A percentile compares a stretch with the other conserved stretches of the same genome.
phyloP scores from a whole-genome alignment of 257 asterid species.

The Nicotiana knightiana region DNA sequence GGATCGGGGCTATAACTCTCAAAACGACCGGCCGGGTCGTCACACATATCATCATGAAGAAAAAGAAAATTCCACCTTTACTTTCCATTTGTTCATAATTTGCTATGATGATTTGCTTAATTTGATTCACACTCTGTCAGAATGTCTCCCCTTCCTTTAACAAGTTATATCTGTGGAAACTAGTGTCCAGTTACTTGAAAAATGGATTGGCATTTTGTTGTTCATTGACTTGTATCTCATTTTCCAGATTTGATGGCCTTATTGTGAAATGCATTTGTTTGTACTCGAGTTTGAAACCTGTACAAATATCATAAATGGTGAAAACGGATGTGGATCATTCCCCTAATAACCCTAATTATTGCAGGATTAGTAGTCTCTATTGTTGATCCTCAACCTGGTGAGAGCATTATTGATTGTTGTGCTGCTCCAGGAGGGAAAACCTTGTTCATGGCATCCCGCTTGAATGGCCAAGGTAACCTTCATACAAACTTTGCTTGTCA shows the following conservation, averaged over 20 bases:
- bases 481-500: background rate
- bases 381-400: conserved; percentile 88
- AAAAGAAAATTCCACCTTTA: background rate
- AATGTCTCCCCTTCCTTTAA: background rate
- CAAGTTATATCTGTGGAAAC: background rate
- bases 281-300: background rate
- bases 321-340: background rate
- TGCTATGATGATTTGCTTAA: background rate
- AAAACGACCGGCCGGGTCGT: too few species aligned
- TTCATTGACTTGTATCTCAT: background rate
- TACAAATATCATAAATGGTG: background rate
- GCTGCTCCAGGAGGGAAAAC: conserved; percentile 99
- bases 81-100: background rate
- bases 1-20: too few species aligned
- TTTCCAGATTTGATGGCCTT: background rate
- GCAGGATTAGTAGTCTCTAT: conserved; percentile 74
- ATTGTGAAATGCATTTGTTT: background rate
- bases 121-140: background rate
- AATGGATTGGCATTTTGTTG: background rate
- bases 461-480: conserved; percentile 64
- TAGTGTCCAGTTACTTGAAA: background rate
- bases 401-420: conserved; percentile 83
- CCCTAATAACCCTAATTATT: background rate
- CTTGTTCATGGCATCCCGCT: conserved; percentile 80
- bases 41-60: background rate